Percentiles rank a stretch among this genome's conserved stretches.
phyloP scores from a whole-genome alignment of 495 filamentous ascomycete species.

The Annulohypoxylon stygium region DNA sequence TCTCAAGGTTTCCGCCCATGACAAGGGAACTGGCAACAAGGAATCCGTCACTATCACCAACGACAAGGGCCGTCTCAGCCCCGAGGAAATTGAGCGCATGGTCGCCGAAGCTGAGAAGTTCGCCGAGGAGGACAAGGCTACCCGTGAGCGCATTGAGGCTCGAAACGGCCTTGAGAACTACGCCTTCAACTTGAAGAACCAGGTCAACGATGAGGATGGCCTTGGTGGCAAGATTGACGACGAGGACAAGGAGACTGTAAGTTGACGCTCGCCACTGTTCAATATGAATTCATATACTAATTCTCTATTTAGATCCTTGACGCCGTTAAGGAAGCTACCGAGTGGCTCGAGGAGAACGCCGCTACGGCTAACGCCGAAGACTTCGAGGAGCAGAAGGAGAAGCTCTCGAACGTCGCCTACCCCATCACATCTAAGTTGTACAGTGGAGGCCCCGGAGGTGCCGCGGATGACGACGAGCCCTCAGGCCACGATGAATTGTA shows the following conservation, averaged over 20 bases:
- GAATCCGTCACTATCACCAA: conserved; percentile 99
- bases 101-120: conserved; percentile 97
- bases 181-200: conserved; percentile 98
- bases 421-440: conserved; percentile 99
- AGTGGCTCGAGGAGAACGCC: conserved; percentile 98
- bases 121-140: conserved; percentile 98
- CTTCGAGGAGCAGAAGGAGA: conserved; percentile 99
- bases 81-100: conserved; percentile 99
- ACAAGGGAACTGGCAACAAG: conserved; percentile 97
- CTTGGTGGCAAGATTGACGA: conserved; percentile 98
- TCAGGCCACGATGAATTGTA: conserved; percentile 92
- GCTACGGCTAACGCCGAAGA: conserved; percentile 88
- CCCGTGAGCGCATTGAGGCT: conserved; percentile 91
- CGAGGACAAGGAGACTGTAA: conserved; percentile 96
- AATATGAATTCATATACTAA: conserved; percentile 37
- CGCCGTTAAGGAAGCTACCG: conserved; percentile 95
- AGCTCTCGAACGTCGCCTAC: conserved; percentile 94
- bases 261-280: conserved; percentile 42
- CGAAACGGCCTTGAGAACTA: conserved; percentile 98
- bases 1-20: conserved; percentile 92
- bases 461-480: conserved; percentile 80
- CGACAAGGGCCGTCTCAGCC: conserved; percentile 95
- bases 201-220: conserved; percentile 96
- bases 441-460: conserved; percentile 71
- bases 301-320: conserved; percentile 75